Conservation (phyloP, 1,139 yeast genomes). For the Diutina scorzettiae region DNA sequence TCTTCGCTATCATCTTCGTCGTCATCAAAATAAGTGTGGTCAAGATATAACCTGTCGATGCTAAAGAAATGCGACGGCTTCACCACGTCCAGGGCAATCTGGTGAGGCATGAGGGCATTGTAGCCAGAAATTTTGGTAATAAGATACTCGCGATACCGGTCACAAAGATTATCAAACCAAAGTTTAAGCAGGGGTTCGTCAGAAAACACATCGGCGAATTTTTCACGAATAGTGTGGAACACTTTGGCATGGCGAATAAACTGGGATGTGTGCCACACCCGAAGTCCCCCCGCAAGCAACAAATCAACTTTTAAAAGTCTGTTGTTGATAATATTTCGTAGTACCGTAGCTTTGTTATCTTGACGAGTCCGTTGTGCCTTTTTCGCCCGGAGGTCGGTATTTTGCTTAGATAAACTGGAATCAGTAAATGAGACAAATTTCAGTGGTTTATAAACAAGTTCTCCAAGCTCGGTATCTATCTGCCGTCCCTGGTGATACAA, state of each 20-base stretch:
- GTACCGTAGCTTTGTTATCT: background rate
- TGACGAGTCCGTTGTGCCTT: background rate
- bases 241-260: constrained; percentile 5
- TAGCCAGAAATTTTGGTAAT: background rate
- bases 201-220: background rate
- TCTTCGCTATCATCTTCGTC: background rate
- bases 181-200: background rate
- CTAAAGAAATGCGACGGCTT: background rate
- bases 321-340: constrained; percentile 1
- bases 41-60: background rate
- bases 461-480: constrained; percentile 19
- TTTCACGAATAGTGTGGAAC: background rate
- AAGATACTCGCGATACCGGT: background rate
- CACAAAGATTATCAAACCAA: background rate
- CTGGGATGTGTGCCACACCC: background rate
- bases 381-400: constrained; percentile 7
- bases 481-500: constrained; percentile 32
- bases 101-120: constrained; percentile 1
- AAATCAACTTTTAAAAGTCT: constrained; percentile 2
- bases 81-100: background rate
- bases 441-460: constrained; percentile 22
- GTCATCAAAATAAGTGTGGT: background rate
- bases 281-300: background rate
- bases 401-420: constrained; percentile 15
- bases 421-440: constrained; percentile 19